Conservation (phyloP, 805 yeast genomes). For the Danielia oregonensis region DNA sequence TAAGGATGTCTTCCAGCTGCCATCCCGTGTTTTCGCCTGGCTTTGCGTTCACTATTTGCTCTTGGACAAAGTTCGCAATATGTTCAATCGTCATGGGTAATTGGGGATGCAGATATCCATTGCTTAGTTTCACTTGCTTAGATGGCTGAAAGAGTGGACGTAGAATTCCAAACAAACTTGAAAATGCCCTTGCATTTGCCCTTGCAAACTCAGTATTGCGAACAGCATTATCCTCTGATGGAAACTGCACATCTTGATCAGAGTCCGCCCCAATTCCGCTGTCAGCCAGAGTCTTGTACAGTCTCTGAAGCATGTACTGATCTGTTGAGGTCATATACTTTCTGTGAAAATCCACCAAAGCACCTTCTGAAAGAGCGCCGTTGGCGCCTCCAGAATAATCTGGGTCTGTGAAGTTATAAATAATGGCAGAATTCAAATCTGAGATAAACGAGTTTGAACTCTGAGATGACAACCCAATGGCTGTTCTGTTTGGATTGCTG, state of each 20-base stretch:
- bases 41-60: neutral
- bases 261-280: too few relatives aligned
- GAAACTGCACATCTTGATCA: too few relatives aligned
- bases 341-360: constrained; percentile 10
- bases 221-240: too few relatives aligned
- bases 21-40: neutral
- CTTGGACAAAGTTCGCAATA: constrained; percentile 5
- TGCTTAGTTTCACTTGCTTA: constrained; percentile 1
- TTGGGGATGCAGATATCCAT: constrained; percentile 2
- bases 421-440: constrained; percentile 5
- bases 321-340: constrained; percentile 14
- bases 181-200: neutral
- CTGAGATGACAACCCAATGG: constrained; percentile 11
- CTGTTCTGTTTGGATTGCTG: constrained; percentile 3
- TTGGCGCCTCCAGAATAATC: constrained; percentile 3
- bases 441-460: constrained; percentile 12
- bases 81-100: constrained; percentile 7
- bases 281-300: too few relatives aligned
- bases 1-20: neutral
- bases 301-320: constrained; percentile 9
- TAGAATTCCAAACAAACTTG: constrained; percentile 5
- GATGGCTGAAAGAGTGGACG: constrained; percentile 9
- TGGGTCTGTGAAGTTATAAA: constrained; percentile 11
- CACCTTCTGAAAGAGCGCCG: constrained; percentile 1
- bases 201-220: too few relatives aligned